These are phyloP conservation scores for Tulasnella sp. DNA, from an alignment of 768 basidiomycete species.

Conservation along the genomic window DNA sequence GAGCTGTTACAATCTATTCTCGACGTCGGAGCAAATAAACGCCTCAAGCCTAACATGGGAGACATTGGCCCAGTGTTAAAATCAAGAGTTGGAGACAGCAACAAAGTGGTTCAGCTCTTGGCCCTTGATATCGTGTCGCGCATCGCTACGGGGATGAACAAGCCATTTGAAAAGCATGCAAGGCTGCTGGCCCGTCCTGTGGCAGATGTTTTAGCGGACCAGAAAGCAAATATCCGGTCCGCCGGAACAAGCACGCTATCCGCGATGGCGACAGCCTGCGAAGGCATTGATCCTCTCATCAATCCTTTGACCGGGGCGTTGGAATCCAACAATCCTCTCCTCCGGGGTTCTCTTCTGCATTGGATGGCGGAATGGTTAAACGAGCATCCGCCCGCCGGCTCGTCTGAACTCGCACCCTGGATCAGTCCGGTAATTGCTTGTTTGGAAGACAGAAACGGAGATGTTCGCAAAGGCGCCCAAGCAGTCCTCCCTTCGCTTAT, in stretches of 20 bases:
- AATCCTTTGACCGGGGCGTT: slow-evolving; percentile 75
- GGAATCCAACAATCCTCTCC: slow-evolving; percentile 84
- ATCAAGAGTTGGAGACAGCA: slow-evolving; percentile 84
- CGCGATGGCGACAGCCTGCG: slow-evolving; percentile 82
- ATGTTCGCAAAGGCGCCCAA: slow-evolving; percentile 91
- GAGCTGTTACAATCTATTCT: slow-evolving; percentile 80
- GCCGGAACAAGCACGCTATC: slow-evolving; percentile 78
- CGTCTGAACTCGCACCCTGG: slow-evolving; percentile 73
- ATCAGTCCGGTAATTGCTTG: slow-evolving; percentile 66
- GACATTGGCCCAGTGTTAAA: slow-evolving; percentile 91
- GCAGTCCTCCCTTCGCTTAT: slow-evolving; percentile 78
- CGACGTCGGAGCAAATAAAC: slow-evolving; percentile 90
- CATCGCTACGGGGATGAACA: slow-evolving; percentile 93
- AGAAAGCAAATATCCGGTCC: slow-evolving; percentile 82
- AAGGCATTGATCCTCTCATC: slow-evolving; percentile 81
- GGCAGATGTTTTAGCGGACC: slow-evolving; percentile 85
- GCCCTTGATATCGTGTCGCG: slow-evolving; percentile 89
- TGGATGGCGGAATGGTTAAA: slow-evolving; percentile 84
- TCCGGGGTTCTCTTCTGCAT: slow-evolving; percentile 74
- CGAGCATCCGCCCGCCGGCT: slow-evolving; percentile 48
- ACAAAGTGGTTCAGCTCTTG: slow-evolving; percentile 89
- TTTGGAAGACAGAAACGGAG: slow-evolving; percentile 87
- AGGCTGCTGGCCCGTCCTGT: slow-evolving; percentile 77
- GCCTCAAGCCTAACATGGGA: slow-evolving; percentile 88
- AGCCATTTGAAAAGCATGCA: slow-evolving; percentile 88